Evolutionary conservation across 2,329 filamentous ascomycete species (phyloP).

Genomic region (Didymella pinodella): DNA sequence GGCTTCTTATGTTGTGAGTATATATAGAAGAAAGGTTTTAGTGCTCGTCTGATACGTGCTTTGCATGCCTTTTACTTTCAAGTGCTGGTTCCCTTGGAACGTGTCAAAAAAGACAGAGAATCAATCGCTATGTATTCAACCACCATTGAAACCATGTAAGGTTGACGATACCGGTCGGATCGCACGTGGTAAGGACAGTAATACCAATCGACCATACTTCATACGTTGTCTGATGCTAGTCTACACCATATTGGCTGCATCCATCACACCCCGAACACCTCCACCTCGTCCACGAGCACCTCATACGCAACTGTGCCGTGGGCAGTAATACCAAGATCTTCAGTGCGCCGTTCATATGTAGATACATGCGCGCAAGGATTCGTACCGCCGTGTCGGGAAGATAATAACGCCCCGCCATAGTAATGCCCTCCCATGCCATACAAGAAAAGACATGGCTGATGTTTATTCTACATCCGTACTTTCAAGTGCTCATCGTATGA

Average conservation of each 20-base stretch:
- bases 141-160: not conserved
- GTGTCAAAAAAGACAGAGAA: not conserved
- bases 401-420: constrained; percentile 20
- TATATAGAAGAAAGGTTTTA: too few relatives aligned
- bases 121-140: not conserved
- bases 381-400: constrained; percentile 7
- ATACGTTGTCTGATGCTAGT: constrained; percentile 11
- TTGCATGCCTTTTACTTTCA: not conserved
- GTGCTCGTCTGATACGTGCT: not conserved
- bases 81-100: not conserved
- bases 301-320: constrained; percentile 2
- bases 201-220: not conserved
- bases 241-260: constrained; percentile 4
- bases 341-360: constrained; percentile 10
- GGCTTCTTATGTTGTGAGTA: too few relatives aligned
- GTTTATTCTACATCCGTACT: constrained; percentile 35
- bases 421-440: constrained; percentile 16
- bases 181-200: not conserved
- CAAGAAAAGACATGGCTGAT: constrained; percentile 13
- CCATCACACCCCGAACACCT: not conserved
- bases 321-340: not conserved
- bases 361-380: constrained; percentile 1
- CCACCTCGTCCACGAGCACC: not conserved
- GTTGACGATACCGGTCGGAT: not conserved
- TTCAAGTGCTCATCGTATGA: constrained; percentile 59